Evolutionary conservation across 371 early-diverging fungal species (phyloP), one percentile per base, ranked within the genome.

Genomic region (Vittaforma corneae): DNA sequence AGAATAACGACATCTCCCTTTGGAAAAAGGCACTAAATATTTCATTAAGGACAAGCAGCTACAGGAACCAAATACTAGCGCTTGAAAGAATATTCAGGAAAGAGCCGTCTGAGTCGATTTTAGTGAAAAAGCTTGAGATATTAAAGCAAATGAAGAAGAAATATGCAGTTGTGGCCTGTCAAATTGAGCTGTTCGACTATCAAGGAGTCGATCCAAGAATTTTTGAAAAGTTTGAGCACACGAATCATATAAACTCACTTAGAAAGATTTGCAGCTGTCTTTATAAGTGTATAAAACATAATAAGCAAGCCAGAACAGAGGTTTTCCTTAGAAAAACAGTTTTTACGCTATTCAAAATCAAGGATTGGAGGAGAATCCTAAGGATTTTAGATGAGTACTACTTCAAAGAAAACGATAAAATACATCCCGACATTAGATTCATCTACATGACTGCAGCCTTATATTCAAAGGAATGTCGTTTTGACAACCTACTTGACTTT

Each of bases 11-110:
- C 14, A 55, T 55, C 16, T 9, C 62, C 9, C 68, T 89, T 29
- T 95, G 96, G 96, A 86, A 86, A 62, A 85, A 86, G 66, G 79
- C 91, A 5, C 71, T 71, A 34, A 56, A 57, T 16, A 44, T 65
- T 16, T 58, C 72, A 34, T 42, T 46, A 24, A 37, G 35, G 20
- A 58, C 60, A 20, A 55, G 62, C 5, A 70, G 74, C 35, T n/a
- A 68, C 1, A 66, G 57, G n/a, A 73, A 71, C 38, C 67, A 73
- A 50, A 40, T 75, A 45, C 67, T 67, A 45, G 71, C 76, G 22
- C 70, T 78, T 35, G 69, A 75, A 33, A 73, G 58, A 44, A 24
- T 78, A 9, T 65, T 72, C 51, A 68, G 67, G 37, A 60, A 59
- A 30, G 57, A 71, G 32, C 48, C 32, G 20, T 53, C 45, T 2